A percentile compares a stretch with the other conserved stretches of the same genome.
Evolutionary conservation across 2,329 filamentous ascomycete species (phyloP).

Genomic region (Tolypocladium ophioglossoides): DNA sequence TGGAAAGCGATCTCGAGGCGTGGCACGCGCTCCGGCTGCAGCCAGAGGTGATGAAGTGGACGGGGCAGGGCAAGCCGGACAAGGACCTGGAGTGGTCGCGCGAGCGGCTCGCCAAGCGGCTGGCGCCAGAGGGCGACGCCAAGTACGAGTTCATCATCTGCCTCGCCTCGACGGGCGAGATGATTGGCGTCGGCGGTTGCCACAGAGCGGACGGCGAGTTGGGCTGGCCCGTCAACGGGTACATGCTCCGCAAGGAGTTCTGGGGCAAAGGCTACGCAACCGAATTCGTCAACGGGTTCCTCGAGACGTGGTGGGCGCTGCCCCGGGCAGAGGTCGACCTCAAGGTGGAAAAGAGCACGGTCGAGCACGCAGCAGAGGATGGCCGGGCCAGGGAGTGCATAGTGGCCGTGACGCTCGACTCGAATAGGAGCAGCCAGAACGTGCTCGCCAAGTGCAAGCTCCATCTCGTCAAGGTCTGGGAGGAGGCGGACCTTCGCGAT

Average conservation of each 20-base stretch:
- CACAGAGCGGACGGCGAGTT: slow-evolving; percentile 22
- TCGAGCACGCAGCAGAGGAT: slow-evolving; percentile 19
- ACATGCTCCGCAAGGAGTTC: slow-evolving; percentile 39
- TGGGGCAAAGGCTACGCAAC: slow-evolving; percentile 49
- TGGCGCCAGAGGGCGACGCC: slow-evolving; percentile 37
- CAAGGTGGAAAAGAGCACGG: slow-evolving; percentile 28
- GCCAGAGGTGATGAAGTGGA: slow-evolving; percentile 53
- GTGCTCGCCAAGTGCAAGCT: slow-evolving; percentile 42
- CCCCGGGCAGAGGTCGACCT: slow-evolving; percentile 33
- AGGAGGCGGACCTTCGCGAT: slow-evolving; percentile 14
- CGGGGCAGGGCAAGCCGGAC: slow-evolving; percentile 31
- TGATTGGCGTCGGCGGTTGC: slow-evolving; percentile 40
- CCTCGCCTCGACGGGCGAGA: slow-evolving; percentile 32
- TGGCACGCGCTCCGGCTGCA: slow-evolving; percentile 43
- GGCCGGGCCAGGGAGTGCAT: slow-evolving; percentile 24
- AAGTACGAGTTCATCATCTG: slow-evolving; percentile 49
- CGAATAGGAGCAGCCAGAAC: slow-evolving; percentile 41
- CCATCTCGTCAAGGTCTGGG: slow-evolving; percentile 29
- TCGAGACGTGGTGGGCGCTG: slow-evolving; percentile 36
- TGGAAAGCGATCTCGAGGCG: slow-evolving; percentile 36
- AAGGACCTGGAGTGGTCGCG: slow-evolving; percentile 31
- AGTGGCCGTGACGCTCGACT: slow-evolving; percentile 33
- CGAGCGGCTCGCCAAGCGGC: slow-evolving; percentile 24
- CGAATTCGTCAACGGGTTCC: slow-evolving; percentile 40
- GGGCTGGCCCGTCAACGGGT: slow-evolving; percentile 50